These are phyloP conservation scores for Daldinia loculata DNA, from an alignment of 495 filamentous ascomycete species.

Conservation along the genomic window DNA sequence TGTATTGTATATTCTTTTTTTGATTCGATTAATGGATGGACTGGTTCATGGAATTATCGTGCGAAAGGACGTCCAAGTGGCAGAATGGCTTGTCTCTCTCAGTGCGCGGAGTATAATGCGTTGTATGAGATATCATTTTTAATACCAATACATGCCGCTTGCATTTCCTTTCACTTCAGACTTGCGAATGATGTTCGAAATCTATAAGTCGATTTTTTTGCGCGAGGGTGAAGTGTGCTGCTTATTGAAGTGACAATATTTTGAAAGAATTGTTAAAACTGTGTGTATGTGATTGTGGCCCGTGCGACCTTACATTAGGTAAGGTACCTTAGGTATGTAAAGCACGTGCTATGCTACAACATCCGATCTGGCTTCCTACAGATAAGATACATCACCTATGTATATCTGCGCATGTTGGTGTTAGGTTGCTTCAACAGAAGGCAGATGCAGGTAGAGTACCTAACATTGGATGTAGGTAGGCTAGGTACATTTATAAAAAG, in stretches of 20 bases:
- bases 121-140: slow-evolving; percentile 23
- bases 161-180: not conserved
- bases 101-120: slow-evolving; percentile 7
- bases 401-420: no score
- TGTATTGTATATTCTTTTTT: slow-evolving; percentile 16
- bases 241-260: slow-evolving; percentile 10
- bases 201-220: not conserved
- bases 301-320: slow-evolving; percentile 20
- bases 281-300: slow-evolving; percentile 17
- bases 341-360: not conserved
- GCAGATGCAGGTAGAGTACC: no score
- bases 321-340: not conserved
- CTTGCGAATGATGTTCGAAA: not conserved
- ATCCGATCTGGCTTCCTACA: no score
- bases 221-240: not conserved
- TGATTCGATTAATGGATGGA: slow-evolving; percentile 7
- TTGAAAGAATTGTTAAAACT: slow-evolving; percentile 16
- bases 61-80: slow-evolving; percentile 6
- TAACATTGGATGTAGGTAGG: no score
- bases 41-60: slow-evolving; percentile 9
- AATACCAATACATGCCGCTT: slow-evolving; percentile 15
- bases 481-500: no score
- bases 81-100: slow-evolving; percentile 23
- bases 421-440: no score
- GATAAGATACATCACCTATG: no score